Evolutionary conservation across 1,139 yeast species (phyloP).

Genomic region (Debaryomyces sp.): DNA sequence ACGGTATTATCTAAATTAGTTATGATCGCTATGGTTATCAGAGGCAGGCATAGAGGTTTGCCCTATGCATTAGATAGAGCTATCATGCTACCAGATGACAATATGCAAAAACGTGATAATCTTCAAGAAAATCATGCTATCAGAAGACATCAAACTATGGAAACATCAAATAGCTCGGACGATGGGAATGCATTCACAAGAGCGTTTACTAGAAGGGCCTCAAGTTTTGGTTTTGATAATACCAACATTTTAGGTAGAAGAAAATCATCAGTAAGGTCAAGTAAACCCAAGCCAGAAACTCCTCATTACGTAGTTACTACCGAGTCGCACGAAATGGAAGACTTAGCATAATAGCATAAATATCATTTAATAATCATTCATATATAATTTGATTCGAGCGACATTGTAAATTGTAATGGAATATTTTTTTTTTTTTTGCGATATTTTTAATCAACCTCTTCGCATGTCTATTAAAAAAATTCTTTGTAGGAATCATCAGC

Average conservation of each 20-base stretch:
- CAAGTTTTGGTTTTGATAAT: conserved; percentile 4
- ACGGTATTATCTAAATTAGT: conserved; percentile 76
- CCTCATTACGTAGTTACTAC: neutral
- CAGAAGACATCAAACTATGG: conserved; percentile 35
- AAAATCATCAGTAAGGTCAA: conserved; percentile 2
- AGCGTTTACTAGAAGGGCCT: conserved; percentile 9
- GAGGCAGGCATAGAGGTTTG: conserved; percentile 96
- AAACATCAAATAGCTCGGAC: conserved; percentile 12
- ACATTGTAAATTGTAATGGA: neutral
- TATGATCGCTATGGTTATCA: conserved; percentile 83
- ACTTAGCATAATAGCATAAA: conserved; percentile 1
- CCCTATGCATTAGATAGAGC: conserved; percentile 96
- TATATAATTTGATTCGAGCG: neutral
- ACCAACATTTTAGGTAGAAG: conserved; percentile 4
- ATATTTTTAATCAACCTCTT: conserved; percentile 7
- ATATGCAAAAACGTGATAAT: conserved; percentile 67
- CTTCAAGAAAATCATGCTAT: conserved; percentile 63
- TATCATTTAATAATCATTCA: neutral
- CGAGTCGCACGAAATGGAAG: conserved; percentile 4
- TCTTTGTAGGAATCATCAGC: neutral
- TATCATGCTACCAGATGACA: conserved; percentile 78
- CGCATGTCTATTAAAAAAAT: conserved; percentile 1
- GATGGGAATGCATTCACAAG: conserved; percentile 8
- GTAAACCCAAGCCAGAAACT: neutral
- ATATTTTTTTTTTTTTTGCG: neutral